A percentile compares a stretch with the other conserved stretches of the same genome.
These are phyloP conservation scores for Ramaria sp. DNA, from an alignment of 768 basidiomycete species.

Conservation along the genomic window DNA sequence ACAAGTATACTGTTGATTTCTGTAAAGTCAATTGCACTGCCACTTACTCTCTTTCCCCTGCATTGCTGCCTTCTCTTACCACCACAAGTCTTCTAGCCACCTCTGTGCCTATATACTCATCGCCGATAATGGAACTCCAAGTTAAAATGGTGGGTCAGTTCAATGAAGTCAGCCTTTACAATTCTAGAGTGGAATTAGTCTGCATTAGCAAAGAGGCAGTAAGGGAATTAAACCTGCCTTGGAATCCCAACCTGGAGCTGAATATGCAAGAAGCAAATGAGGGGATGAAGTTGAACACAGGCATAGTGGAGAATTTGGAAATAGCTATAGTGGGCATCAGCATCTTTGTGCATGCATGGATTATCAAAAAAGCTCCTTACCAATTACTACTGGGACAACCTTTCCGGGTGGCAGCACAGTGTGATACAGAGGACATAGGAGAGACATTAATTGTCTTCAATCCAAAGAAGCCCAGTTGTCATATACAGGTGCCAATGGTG, in stretches of 20 bases:
- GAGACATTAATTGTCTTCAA: neutral
- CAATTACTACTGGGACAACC: neutral
- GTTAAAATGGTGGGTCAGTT: too few relatives aligned
- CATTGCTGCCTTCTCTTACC: too few relatives aligned
- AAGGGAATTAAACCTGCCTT: neutral
- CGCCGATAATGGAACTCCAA: too few relatives aligned
- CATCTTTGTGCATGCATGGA: constrained; percentile 1
- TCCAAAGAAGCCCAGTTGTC: neutral
- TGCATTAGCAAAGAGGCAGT: too few relatives aligned
- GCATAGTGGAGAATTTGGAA: constrained; percentile 8
- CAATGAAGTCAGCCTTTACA: too few relatives aligned
- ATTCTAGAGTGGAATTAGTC: too few relatives aligned
- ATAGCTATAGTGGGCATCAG: too few relatives aligned
- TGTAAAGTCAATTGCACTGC: too few relatives aligned
- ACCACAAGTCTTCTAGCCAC: too few relatives aligned
- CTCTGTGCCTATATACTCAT: neutral
- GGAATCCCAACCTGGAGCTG: neutral
- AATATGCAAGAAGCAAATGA: constrained; percentile 1
- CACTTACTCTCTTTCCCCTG: too few relatives aligned
- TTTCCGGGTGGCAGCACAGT: too few relatives aligned
- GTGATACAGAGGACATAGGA: constrained; percentile 9
- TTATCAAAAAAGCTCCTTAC: constrained; percentile 3
- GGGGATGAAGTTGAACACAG: neutral
- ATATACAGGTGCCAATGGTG: neutral
- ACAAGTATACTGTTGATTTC: too few relatives aligned